phyloP scores from a whole-genome alignment of 352 stramenopile species.

The Globisporangium splendens region DNA sequence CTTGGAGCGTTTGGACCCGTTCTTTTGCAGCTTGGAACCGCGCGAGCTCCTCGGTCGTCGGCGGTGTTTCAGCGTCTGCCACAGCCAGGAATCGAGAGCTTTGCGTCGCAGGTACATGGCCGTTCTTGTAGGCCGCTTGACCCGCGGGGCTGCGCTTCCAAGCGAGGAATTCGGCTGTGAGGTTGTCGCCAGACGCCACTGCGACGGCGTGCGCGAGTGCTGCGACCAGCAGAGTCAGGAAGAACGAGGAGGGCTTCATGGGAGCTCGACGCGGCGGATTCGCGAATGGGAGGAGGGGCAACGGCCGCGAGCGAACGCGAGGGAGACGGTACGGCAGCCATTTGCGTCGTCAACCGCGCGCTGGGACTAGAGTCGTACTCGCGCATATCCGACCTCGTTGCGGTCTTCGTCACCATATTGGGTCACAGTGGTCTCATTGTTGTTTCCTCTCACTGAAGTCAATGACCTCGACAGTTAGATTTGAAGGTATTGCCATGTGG shows the following conservation, averaged over 20 bases:
- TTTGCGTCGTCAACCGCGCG: no score
- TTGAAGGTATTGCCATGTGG: no score
- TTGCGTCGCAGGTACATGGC: slow-evolving; percentile 3
- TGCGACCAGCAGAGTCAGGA: not conserved
- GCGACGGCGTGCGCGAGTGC: not conserved
- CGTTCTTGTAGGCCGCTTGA: slow-evolving; percentile 12
- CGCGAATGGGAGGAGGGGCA: not conserved
- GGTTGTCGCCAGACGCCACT: not conserved
- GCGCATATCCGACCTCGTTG: no score
- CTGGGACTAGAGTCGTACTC: no score
- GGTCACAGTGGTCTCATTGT: no score
- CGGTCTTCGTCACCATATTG: no score
- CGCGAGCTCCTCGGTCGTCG: slow-evolving; percentile 31
- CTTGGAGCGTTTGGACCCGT: slow-evolving; percentile 34
- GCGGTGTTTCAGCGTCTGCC: not conserved
- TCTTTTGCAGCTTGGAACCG: slow-evolving; percentile 40
- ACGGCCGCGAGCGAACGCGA: no score
- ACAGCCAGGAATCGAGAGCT: no score
- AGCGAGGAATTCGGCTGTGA: slow-evolving; percentile 10
- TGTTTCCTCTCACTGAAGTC: no score
- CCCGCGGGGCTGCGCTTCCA: slow-evolving; percentile 19
- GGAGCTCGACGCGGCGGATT: not conserved
- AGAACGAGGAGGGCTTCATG: slow-evolving; percentile 2
- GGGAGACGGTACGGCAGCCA: no score
- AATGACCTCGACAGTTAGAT: no score